Evolutionary conservation across 1,284 basidiomycete genomes (phyloP).

Genomic region (Lentinula novae-zelandiae): DNA sequence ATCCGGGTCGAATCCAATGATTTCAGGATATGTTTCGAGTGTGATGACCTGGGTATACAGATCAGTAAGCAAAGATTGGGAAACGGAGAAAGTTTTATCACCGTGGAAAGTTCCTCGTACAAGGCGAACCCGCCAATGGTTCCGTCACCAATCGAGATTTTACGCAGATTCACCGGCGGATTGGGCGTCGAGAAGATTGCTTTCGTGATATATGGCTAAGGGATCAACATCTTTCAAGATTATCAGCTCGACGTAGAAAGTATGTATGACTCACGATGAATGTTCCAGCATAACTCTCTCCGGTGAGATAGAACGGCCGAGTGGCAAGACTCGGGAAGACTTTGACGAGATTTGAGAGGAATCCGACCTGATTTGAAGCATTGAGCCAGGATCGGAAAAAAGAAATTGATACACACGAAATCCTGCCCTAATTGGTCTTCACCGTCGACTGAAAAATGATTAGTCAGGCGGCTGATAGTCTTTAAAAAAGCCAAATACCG

Average conservation of each 20-base stretch:
- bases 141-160: slow-evolving; percentile 70
- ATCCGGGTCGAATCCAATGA: slow-evolving; percentile 41
- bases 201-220: slow-evolving; percentile 69
- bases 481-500: slow-evolving; percentile 30
- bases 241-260: slow-evolving; percentile 4
- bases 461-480: background rate
- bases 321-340: slow-evolving; percentile 60
- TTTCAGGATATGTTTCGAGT: slow-evolving; percentile 61
- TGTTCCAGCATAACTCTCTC: slow-evolving; percentile 66
- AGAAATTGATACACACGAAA: slow-evolving; percentile 45
- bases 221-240: background rate
- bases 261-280: slow-evolving; percentile 46
- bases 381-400: background rate
- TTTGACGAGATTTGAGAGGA: slow-evolving; percentile 60
- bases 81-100: slow-evolving; percentile 20
- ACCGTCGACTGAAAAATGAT: slow-evolving; percentile 41
- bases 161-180: slow-evolving; percentile 62
- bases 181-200: slow-evolving; percentile 56
- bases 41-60: slow-evolving; percentile 38
- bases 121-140: slow-evolving; percentile 46
- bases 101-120: slow-evolving; percentile 44
- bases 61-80: background rate
- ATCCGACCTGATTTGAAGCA: slow-evolving; percentile 46
- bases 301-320: slow-evolving; percentile 58
- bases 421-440: slow-evolving; percentile 68